phyloP scores from a whole-genome alignment of 305 asterid genomes.

The Rubia balearica region DNA sequence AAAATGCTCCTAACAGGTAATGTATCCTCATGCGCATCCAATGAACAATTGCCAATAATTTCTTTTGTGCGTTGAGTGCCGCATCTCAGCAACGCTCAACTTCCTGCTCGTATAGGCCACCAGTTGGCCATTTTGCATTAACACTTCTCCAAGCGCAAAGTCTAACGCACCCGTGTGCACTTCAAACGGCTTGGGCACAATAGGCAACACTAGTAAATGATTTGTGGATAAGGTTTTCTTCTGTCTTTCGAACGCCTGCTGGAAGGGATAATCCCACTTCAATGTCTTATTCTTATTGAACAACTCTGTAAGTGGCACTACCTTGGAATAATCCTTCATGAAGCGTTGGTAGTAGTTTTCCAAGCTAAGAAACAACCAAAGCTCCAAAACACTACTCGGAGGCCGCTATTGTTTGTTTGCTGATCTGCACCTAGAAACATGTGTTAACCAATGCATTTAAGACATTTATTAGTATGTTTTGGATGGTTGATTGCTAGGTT shows the following conservation, averaged over 20 bases:
- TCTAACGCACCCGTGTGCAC: neutral
- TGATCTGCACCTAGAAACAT: no score
- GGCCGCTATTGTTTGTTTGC: neutral
- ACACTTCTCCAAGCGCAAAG: no score
- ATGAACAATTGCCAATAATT: neutral
- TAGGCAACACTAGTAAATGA: no score
- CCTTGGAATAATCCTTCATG: neutral
- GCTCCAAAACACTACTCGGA: neutral
- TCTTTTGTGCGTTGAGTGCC: slow-evolving; percentile 4
- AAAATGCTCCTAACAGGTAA: neutral
- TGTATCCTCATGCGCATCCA: neutral
- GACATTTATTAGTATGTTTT: no score
- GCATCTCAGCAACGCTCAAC: neutral
- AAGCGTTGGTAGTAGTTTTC: slow-evolving; percentile 2
- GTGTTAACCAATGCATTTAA: no score
- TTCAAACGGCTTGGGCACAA: neutral
- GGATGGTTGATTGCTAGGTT: no score
- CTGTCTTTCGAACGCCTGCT: neutral
- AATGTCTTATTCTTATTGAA: neutral
- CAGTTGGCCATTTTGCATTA: no score
- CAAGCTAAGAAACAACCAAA: slow-evolving; percentile 5
- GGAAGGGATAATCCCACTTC: neutral
- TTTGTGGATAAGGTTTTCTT: no score
- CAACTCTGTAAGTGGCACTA: slow-evolving; percentile 1
- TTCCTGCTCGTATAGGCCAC: no score